These are phyloP conservation scores for Gautieria morchelliformis DNA, from an alignment of 768 basidiomycete genomes.

Conservation along the genomic window DNA sequence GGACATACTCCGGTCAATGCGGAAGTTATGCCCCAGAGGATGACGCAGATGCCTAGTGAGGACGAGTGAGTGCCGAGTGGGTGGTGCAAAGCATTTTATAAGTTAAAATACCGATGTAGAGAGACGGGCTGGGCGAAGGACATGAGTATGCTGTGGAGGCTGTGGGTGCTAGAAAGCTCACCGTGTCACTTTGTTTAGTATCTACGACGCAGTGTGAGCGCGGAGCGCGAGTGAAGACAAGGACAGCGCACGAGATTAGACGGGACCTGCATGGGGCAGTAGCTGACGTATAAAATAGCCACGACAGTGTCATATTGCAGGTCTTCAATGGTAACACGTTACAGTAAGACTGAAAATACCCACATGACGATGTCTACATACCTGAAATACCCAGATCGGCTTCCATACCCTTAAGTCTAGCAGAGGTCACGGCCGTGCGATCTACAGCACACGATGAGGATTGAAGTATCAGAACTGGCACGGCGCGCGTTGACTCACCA, in stretches of 20 bases:
- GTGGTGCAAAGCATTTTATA: background rate
- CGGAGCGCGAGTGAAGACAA: background rate
- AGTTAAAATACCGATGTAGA: conserved; percentile 40
- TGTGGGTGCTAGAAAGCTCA: conserved; percentile 14
- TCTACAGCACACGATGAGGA: background rate
- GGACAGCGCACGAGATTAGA: conserved; percentile 46
- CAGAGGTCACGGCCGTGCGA: conserved; percentile 22
- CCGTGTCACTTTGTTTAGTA: conserved; percentile 48
- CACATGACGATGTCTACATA: conserved; percentile 8
- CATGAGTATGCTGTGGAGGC: background rate
- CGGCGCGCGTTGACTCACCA: no score
- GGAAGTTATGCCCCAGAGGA: conserved; percentile 56
- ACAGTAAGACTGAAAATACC: background rate
- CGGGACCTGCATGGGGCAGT: conserved; percentile 55
- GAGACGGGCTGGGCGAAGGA: conserved; percentile 34
- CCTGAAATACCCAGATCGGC: conserved; percentile 29
- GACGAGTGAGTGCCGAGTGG: background rate
- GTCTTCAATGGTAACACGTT: conserved; percentile 21
- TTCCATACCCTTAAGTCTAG: conserved; percentile 31
- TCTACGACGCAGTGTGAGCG: conserved; percentile 22
- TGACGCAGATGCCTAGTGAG: conserved; percentile 30
- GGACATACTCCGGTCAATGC: conserved; percentile 47
- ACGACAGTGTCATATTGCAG: conserved; percentile 44
- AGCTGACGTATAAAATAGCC: conserved; percentile 46
- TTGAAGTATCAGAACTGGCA: no score